Evolutionary conservation across 495 filamentous ascomycete species (phyloP).

Genomic region (Daldinia decipiens): DNA sequence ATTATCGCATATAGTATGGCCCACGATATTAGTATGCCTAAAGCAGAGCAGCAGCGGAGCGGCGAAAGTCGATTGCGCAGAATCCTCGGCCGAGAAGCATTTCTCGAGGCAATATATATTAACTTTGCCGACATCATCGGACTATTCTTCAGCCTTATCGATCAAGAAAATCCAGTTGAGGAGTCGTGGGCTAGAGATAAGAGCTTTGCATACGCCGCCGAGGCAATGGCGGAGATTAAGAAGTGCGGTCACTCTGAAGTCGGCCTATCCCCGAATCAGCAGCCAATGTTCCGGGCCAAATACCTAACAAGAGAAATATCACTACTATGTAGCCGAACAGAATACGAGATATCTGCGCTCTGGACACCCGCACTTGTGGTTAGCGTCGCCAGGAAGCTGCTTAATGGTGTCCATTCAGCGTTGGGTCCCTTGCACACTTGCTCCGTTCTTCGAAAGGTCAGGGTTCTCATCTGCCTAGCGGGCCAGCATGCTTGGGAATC

Average conservation of each 20-base stretch:
- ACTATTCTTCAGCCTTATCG: slow-evolving; percentile 80
- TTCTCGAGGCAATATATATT: slow-evolving; percentile 65
- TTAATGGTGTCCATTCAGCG: slow-evolving; percentile 85
- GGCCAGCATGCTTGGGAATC: slow-evolving; percentile 73
- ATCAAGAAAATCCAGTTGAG: slow-evolving; percentile 71
- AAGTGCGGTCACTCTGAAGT: slow-evolving; percentile 67
- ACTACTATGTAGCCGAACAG: slow-evolving; percentile 76
- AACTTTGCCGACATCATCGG: slow-evolving; percentile 82
- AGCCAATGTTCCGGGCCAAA: slow-evolving; percentile 84
- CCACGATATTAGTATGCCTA: slow-evolving; percentile 74
- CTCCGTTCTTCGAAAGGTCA: slow-evolving; percentile 84
- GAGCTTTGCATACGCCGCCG: slow-evolving; percentile 65
- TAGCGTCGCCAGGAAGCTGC: slow-evolving; percentile 77
- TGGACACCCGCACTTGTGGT: slow-evolving; percentile 82
- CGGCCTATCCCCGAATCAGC: slow-evolving; percentile 75
- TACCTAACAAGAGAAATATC: slow-evolving; percentile 77
- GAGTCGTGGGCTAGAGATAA: slow-evolving; percentile 74
- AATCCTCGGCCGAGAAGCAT: slow-evolving; percentile 72
- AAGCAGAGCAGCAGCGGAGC: slow-evolving; percentile 63
- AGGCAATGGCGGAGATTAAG: slow-evolving; percentile 74
- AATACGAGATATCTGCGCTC: slow-evolving; percentile 69
- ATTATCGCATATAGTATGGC: slow-evolving; percentile 85
- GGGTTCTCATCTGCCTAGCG: slow-evolving; percentile 81
- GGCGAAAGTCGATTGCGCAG: slow-evolving; percentile 76
- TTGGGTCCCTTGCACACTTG: slow-evolving; percentile 88